phyloP scores from a whole-genome alignment of 129 eudicot species.

The Escallonia herrerae region DNA sequence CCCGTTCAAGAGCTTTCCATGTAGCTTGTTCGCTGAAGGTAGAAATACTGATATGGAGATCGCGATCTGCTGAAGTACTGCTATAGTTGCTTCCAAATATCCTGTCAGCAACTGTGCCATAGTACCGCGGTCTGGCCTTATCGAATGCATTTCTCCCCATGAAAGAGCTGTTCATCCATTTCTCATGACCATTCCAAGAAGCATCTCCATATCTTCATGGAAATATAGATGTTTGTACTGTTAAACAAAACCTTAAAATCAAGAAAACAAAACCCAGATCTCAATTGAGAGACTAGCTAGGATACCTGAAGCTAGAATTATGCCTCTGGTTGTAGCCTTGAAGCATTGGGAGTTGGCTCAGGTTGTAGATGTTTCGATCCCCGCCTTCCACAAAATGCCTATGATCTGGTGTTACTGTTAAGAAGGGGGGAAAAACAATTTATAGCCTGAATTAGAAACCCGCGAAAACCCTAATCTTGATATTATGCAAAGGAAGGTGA shows the following conservation, averaged over 20 bases:
- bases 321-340: slow-evolving; percentile 53
- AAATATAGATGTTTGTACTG: neutral
- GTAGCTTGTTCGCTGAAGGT: slow-evolving; percentile 24
- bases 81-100: slow-evolving; percentile 29
- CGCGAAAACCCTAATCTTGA: slow-evolving; percentile 18
- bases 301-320: slow-evolving; percentile 41
- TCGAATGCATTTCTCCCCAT: slow-evolving; percentile 19
- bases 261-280: neutral
- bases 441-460: slow-evolving; percentile 7
- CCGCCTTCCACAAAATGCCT: slow-evolving; percentile 44
- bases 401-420: slow-evolving; percentile 33
- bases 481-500: neutral
- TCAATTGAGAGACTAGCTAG: neutral
- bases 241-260: neutral
- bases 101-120: slow-evolving; percentile 34
- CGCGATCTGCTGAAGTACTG: slow-evolving; percentile 15
- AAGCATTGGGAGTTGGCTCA: slow-evolving; percentile 75
- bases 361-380: slow-evolving; percentile 62
- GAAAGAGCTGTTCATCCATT: slow-evolving; percentile 36
- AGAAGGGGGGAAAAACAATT: neutral
- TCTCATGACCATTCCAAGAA: slow-evolving; percentile 28
- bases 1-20: slow-evolving; percentile 9
- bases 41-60: slow-evolving; percentile 14
- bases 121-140: slow-evolving; percentile 36
- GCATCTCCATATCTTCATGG: slow-evolving; percentile 40